Evolutionary conservation across 2,329 filamentous ascomycete genomes (phyloP).

Genomic region (Gaeumannomyces sp.): DNA sequence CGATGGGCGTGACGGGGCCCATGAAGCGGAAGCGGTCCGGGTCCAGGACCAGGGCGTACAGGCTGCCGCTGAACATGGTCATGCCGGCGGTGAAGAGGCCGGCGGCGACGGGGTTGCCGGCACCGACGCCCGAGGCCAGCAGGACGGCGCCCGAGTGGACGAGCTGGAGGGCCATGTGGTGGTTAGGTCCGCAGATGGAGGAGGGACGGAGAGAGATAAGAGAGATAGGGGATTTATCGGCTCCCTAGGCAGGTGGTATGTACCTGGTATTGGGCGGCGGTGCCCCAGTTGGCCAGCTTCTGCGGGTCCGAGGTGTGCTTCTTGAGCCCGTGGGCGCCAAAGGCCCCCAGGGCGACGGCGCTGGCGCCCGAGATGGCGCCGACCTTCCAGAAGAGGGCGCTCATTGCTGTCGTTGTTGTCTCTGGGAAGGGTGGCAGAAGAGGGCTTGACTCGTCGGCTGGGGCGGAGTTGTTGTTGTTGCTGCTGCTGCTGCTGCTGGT

Average conservation of each 20-base stretch:
- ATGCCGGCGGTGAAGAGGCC: conserved; percentile 58
- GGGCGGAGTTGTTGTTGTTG: not conserved
- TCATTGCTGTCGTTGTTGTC: conserved; percentile 14
- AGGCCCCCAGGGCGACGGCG: conserved; percentile 57
- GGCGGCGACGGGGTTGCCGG: conserved; percentile 50
- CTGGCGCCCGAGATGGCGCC: conserved; percentile 57
- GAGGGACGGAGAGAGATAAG: conserved; percentile 3
- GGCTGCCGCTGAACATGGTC: conserved; percentile 59
- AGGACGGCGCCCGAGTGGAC: conserved; percentile 57
- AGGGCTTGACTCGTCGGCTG: conserved; percentile 7
- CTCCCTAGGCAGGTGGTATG: conserved; percentile 9
- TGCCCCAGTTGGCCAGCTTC: conserved; percentile 54
- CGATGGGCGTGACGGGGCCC: conserved; percentile 60
- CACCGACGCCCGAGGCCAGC: conserved; percentile 50
- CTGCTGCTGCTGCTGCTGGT: too few relatives aligned
- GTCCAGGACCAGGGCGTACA: conserved; percentile 60
- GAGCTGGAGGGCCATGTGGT: conserved; percentile 39
- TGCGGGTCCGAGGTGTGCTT: conserved; percentile 51
- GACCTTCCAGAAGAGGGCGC: conserved; percentile 48
- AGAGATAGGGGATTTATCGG: conserved; percentile 1
- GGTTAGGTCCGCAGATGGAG: not conserved
- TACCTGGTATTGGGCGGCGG: conserved; percentile 65
- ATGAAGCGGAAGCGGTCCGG: conserved; percentile 52
- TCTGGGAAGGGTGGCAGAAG: not conserved
- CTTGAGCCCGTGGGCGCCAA: conserved; percentile 63